These are phyloP conservation scores for Erigeron philadelphicus DNA, from an alignment of 140 eudicot genomes.

Conservation along the genomic window DNA sequence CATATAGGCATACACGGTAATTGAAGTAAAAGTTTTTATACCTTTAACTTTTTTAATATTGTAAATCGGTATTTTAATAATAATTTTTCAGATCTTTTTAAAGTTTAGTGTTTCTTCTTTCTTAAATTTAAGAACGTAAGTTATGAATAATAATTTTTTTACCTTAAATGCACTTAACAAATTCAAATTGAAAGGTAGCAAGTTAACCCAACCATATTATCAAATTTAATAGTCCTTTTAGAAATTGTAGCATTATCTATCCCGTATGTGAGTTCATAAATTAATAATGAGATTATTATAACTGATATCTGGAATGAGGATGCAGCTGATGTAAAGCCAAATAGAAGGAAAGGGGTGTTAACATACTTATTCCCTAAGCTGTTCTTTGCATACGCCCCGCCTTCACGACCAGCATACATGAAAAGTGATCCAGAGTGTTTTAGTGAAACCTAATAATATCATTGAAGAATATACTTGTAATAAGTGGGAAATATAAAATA, in stretches of 20 bases:
- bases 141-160: too few species aligned
- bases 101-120: too few species aligned
- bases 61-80: too few species aligned
- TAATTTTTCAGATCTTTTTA: too few species aligned
- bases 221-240: neutral
- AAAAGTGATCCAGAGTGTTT: slow-evolving; percentile 99
- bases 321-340: slow-evolving; percentile 8
- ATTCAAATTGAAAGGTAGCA: too few species aligned
- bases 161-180: too few species aligned
- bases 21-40: too few species aligned
- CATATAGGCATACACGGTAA: too few species aligned
- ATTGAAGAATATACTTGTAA: slow-evolving; percentile 4
- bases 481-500: neutral
- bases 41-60: too few species aligned
- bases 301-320: neutral
- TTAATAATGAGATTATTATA: neutral
- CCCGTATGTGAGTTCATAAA: neutral
- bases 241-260: neutral
- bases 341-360: slow-evolving; percentile 20
- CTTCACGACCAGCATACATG: slow-evolving; percentile 97
- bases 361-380: slow-evolving; percentile 88
- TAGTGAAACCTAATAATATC: slow-evolving; percentile 66
- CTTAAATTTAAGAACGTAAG: too few species aligned
- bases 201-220: too few species aligned
- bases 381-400: slow-evolving; percentile 98